phyloP scores from a whole-genome alignment of 495 filamentous ascomycete species.

The Neurospora hispaniola region DNA sequence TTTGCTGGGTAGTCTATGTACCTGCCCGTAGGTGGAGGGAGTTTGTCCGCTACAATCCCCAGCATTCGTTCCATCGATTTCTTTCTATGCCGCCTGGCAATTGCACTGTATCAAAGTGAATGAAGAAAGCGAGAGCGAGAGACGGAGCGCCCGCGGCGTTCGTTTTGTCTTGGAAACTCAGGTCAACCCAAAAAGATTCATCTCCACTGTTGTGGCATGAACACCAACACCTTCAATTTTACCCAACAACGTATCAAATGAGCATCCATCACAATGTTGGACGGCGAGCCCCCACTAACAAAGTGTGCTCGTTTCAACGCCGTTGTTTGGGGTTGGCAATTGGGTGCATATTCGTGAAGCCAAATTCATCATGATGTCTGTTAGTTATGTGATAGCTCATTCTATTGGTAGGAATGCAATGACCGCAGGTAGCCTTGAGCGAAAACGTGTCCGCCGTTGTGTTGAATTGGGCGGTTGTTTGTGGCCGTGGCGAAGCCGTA shows the following conservation, averaged over 20 bases:
- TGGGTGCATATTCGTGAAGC: background rate
- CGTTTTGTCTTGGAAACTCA: background rate
- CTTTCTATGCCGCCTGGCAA: background rate
- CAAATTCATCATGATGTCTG: background rate
- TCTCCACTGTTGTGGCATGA: background rate
- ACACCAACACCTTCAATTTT: background rate
- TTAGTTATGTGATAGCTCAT: background rate
- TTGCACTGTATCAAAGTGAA: background rate
- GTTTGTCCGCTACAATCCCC: background rate
- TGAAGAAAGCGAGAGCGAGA: background rate
- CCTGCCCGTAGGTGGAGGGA: background rate
- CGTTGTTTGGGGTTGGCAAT: background rate
- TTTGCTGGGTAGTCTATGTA: background rate
- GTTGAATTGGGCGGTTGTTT: background rate
- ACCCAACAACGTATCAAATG: slow-evolving; percentile 54
- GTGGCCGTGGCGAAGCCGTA: background rate
- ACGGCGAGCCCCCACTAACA: slow-evolving; percentile 31
- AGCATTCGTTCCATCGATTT: background rate
- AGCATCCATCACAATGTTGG: slow-evolving; percentile 58
- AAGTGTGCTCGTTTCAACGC: background rate
- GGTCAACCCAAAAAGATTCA: background rate
- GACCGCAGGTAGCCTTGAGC: background rate
- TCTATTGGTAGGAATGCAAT: background rate
- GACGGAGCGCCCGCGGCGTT: background rate
- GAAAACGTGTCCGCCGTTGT: background rate